Base-by-base conservation (phyloP, 2,329 filamentous ascomycete species). In the Hypoxylon sp. region DNA sequence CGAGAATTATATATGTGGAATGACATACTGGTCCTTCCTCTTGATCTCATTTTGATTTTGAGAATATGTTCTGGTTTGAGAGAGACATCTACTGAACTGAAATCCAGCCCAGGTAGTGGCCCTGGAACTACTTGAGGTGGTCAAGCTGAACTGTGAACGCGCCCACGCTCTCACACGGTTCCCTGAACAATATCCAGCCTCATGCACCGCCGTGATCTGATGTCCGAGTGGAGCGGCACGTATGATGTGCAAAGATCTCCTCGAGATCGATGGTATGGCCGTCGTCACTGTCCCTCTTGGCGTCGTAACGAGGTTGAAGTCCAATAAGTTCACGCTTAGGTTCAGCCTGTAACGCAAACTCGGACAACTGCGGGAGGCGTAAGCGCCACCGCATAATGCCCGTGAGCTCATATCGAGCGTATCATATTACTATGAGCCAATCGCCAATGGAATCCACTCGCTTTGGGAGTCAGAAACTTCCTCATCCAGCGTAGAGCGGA, bases 401-500 rank as follows among this genome's bases (percentile, higher is more conserved):
- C 67, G 62, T 45, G 53, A 64, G 61, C 36, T 68, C 70, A 72
- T 72, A 52, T 49, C 45, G 58, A 61, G 46, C 3, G 56, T 64
- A 52, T 68, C 69, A 71, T 71, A 61, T 69, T 69, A 59, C 60
- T 70, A 65, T 48, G 45, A 36, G 22, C 9, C 40, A 20, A 16
- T 40, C 44, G 30, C 32, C 24, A 18, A 14, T 4, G 26, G 32
- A 46, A 36, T 26, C 14, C 14, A 32, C 36, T n/a, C 32, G 20
- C 16, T 18, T 14, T 42, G 30, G 46, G 18, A n/a, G 20, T 26
- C n/a, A 22, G 14, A 8, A 9, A 28, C n/a, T 16, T 33, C 28
- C 42, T 40, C n/a, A 28, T 16, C 9, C 6, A 30, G 49, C 33
- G 49, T 42, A 24, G 22, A 20, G 20, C 7, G 36, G 36, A 40